Base-by-base conservation (phyloP, 1,139 yeast genomes). In the Pichia cactophila region DNA sequence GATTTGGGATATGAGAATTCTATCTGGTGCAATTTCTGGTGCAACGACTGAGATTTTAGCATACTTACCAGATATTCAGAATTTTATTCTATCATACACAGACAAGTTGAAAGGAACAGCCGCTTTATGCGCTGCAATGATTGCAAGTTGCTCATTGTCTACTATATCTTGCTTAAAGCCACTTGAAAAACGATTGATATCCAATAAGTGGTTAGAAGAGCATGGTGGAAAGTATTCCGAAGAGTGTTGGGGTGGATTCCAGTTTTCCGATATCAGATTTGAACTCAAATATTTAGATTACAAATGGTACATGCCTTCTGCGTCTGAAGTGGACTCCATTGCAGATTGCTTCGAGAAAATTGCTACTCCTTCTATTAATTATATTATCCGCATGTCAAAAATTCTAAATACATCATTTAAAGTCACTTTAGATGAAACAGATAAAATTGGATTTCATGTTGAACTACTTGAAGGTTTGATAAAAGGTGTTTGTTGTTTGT, bases 301-400 rank as follows among this genome's bases (percentile, higher is more conserved):
- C 57, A 69, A 74, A 1, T 92, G 98, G 98, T 88, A 82, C 60
- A 64, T 75, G 0, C 97, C 97, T 0, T 60, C 71, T 0, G 67
- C 68, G 3, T 68, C 62, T 3, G 90, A 84, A 49, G 70, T 88
- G 1, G 69, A 69, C 1, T 78, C 78, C 61, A 90, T 95, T 0
- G 74, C 81, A 11, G 74, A 77, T 10, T 66, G 80, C 31, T 85
- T 84, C 58, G 77, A 75, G 35, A 67, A 63, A 4, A 76, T 83
- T 49, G 73, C 80, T 0, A 59, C 72, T 0, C 69, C 65, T 42
- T 66, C 79, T 9, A 65, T 81, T 41, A 62, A 65, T 0, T 71
- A 71, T 37, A 66, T 83, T 5, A 47, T 53, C 12, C 54, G 57
- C 1, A 55, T 61, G 31, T 60, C 71, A 1, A 45, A 59, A 4